Evolutionary conservation across 805 yeast species (phyloP), one percentile per base, ranked within the genome.

Genomic region (Yarrowia sp.): DNA sequence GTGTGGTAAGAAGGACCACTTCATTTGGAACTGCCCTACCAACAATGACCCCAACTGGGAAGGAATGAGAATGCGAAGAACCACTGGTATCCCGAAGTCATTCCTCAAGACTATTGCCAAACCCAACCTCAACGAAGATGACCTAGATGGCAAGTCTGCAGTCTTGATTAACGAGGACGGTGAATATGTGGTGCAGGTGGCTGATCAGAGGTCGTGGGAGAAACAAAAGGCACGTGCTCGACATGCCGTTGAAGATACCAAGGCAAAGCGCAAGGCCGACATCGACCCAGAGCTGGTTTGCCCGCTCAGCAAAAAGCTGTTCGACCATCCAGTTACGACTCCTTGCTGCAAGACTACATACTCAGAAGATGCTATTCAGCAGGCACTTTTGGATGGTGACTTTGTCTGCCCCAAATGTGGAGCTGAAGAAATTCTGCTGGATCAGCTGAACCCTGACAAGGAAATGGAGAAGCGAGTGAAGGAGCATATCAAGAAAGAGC

Each of bases 11-110:
- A 90, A 91, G 75, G 95, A 91, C 65, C 99, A 95, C 75, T 93
- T 96, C 92, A 93, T 95, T 66, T 89, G 89, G 72, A 90, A 92
- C 71, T 95, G 99, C 79, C 99, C 99, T 0, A 90, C 96, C 3
- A 88, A 90, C 71, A 85, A 84, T 48, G 98, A 93, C 76, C 97
- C 97, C 1, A 89, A 85, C 70, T 92, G 92, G 82, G 98, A 93
- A 73, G 96, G 96, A 19, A 90, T 90, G 72, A 82, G 96, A 67
- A 88, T 95, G 56, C 88, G 90, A 70, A 83, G 96, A 70, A 92
- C 98, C 0, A 95, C 98, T 0, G 99, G 99, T 86, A 95, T 95
- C 72, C 99, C 99, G 1, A 89, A 88, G 75, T 88, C 96, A 35
- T 91, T 91, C 75, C 83, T 95, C 75, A 89, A 91, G 70, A 88